Evolutionary conservation across 1,284 basidiomycete species (phyloP).

Genomic region (Sphaerobolus stellatus): DNA sequence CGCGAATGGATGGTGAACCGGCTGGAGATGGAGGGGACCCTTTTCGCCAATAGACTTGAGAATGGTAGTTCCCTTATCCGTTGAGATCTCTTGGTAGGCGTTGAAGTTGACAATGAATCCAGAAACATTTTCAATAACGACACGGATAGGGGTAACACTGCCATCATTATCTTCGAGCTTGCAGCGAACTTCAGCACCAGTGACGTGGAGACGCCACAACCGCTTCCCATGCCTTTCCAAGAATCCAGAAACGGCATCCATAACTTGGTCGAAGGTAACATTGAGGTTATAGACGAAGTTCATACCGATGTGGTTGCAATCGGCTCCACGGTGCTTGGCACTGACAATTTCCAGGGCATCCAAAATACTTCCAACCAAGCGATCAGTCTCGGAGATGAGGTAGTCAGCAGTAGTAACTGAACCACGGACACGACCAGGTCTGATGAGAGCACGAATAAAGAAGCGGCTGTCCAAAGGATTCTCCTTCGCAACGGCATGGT

Average conservation of each 20-base stretch:
- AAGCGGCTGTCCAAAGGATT: constrained; percentile 97
- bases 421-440: constrained; percentile 90
- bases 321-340: constrained; percentile 83
- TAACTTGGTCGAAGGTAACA: constrained; percentile 94
- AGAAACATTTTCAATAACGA: constrained; percentile 97
- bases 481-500: constrained; percentile 92
- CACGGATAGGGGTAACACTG: constrained; percentile 92
- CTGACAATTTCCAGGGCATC: constrained; percentile 94
- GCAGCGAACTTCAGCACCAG: constrained; percentile 95
- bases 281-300: constrained; percentile 97
- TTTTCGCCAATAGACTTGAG: constrained; percentile 96
- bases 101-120: constrained; percentile 99
- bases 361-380: constrained; percentile 90
- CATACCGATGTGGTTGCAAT: constrained; percentile 96
- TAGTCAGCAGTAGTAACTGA: constrained; percentile 94
- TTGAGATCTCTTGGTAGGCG: constrained; percentile 98
- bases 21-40: constrained; percentile 90
- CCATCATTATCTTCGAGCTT: constrained; percentile 91
- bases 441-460: constrained; percentile 96
- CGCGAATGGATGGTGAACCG: constrained; percentile 88
- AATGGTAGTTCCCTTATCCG: constrained; percentile 91
- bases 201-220: constrained; percentile 97
- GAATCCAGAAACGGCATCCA: constrained; percentile 95
- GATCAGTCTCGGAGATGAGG: constrained; percentile 96
- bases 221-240: constrained; percentile 98